A percentile compares a stretch with the other conserved stretches of the same genome.
Conservation (phyloP, 257 asterid species). For the Solanum habrochaites region DNA sequence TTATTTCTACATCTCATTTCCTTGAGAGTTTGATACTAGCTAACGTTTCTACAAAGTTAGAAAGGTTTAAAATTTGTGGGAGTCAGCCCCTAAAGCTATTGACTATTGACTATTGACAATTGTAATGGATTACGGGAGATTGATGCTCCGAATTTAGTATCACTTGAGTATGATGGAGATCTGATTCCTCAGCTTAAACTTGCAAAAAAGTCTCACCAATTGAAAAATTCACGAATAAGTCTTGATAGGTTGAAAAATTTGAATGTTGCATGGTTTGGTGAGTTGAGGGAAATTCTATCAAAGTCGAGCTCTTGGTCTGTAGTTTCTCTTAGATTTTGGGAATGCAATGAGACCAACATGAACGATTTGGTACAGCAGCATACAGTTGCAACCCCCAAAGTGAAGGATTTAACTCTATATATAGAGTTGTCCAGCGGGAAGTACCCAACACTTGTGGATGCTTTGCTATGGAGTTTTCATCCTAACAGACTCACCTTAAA, state of each 20-base stretch:
- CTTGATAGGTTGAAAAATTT: not conserved
- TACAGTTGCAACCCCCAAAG: not conserved
- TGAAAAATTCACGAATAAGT: not conserved
- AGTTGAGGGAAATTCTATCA: not conserved
- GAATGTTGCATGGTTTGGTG: not conserved
- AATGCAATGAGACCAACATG: not conserved
- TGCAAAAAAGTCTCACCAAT: not conserved
- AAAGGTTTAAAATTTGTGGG: not conserved
- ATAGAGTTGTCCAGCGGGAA: not conserved
- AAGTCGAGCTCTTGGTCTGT: not conserved
- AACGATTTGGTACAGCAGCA: not conserved
- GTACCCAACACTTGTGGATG: not conserved
- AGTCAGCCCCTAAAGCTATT: not conserved
- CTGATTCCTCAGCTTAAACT: not conserved
- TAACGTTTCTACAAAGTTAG: not conserved
- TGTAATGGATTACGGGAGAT: not conserved
- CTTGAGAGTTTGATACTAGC: not conserved
- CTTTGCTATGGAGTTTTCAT: not conserved
- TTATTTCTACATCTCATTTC: not conserved
- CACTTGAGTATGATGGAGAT: not conserved
- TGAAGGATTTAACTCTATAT: not conserved
- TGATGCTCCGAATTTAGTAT: not conserved
- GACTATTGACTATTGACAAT: not conserved
- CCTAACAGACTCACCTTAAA: not conserved
- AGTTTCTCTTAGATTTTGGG: not conserved